A percentile compares a stretch with the other conserved stretches of the same genome.
Conservation (phyloP, 2,329 filamentous ascomycete species). For the Geosmithia morbida region DNA sequence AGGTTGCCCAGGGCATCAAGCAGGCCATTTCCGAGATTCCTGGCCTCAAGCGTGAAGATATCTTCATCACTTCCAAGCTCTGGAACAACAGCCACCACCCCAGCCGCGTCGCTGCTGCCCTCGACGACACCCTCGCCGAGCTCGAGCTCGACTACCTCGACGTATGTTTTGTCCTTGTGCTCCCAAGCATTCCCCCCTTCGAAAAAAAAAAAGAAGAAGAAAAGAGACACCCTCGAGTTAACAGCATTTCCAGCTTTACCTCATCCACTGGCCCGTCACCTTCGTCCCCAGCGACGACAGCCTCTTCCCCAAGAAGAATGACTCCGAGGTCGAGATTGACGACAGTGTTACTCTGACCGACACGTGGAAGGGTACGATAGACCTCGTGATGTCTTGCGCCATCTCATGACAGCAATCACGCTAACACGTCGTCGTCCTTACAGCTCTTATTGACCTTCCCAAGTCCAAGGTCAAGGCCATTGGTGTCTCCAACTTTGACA, state of each 20-base stretch:
- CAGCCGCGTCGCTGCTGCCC: slow-evolving; percentile 38
- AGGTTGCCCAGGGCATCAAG: slow-evolving; percentile 41
- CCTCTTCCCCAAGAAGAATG: slow-evolving; percentile 28
- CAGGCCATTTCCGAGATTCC: slow-evolving; percentile 28
- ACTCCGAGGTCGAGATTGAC: slow-evolving; percentile 24
- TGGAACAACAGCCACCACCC: slow-evolving; percentile 46
- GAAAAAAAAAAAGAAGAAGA: too few species aligned
- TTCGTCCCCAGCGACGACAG: slow-evolving; percentile 20
- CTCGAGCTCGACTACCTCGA: slow-evolving; percentile 44
- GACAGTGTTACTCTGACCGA: slow-evolving; percentile 23
- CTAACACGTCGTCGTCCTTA: neutral
- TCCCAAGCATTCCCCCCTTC: neutral
- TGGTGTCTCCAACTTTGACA: slow-evolving; percentile 60
- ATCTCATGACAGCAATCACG: neutral
- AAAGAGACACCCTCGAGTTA: neutral
- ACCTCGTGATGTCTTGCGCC: neutral
- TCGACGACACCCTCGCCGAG: slow-evolving; percentile 39
- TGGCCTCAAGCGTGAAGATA: slow-evolving; percentile 37
- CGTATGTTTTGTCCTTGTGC: slow-evolving; percentile 11
- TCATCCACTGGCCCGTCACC: slow-evolving; percentile 48
- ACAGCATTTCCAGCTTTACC: slow-evolving; percentile 27
- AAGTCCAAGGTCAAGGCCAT: slow-evolving; percentile 50
- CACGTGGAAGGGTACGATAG: slow-evolving; percentile 24
- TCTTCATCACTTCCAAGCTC: slow-evolving; percentile 56
- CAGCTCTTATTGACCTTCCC: slow-evolving; percentile 40